Conservation (phyloP, 208 protist species). For the Endotrypanum monterogeii region DNA sequence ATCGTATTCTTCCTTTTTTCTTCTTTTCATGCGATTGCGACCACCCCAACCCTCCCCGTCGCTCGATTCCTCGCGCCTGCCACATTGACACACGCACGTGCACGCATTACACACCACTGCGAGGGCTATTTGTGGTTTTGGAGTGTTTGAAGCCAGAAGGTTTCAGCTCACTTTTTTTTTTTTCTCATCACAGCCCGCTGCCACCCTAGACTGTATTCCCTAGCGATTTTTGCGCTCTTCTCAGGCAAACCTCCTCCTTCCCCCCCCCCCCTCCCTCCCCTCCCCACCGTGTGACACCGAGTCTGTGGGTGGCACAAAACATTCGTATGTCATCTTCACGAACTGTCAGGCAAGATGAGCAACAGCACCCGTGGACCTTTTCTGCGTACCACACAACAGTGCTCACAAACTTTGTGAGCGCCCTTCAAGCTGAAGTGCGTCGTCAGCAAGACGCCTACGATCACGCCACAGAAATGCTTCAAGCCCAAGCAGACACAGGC, state of each 20-base stretch:
- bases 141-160: not conserved
- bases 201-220: no score
- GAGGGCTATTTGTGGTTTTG: no score
- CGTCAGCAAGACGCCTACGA: constrained; percentile 48
- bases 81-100: not conserved
- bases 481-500: constrained; percentile 7
- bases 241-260: constrained; percentile 3
- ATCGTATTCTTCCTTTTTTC: not conserved
- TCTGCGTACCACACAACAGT: constrained; percentile 14
- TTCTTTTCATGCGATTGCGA: not conserved
- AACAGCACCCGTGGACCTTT: constrained; percentile 24
- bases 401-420: constrained; percentile 15
- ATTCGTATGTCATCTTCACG: constrained; percentile 1
- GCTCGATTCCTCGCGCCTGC: not conserved
- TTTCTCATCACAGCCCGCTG: no score
- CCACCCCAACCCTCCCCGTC: not conserved
- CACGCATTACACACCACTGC: not conserved
- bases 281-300: not conserved
- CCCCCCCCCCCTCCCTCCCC: constrained; percentile 1
- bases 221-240: no score
- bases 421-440: constrained; percentile 28
- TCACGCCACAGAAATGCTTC: constrained; percentile 11
- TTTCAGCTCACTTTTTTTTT: constrained; percentile 1
- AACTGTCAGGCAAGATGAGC: not conserved
- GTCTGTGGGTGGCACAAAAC: not conserved